Evolutionary conservation across 805 yeast genomes (phyloP).

Genomic region (Ascoidea tarda): DNA sequence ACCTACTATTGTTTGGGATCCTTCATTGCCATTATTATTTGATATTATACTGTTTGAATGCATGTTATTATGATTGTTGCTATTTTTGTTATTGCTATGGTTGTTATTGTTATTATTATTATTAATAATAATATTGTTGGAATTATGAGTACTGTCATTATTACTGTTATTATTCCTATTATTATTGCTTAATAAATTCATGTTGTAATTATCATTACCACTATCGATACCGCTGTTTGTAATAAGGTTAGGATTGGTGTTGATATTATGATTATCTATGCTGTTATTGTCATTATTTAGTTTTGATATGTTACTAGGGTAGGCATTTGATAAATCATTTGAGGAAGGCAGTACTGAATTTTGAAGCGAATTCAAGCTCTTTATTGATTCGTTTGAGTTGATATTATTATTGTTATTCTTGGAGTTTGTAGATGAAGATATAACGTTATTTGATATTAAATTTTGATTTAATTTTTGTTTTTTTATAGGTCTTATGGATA

Average conservation of each 20-base stretch:
- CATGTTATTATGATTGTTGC: slow-evolving; percentile 13
- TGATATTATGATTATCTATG: not conserved
- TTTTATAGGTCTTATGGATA: not conserved
- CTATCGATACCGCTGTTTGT: not conserved
- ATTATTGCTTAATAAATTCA: slow-evolving; percentile 10
- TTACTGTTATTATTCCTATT: slow-evolving; percentile 3
- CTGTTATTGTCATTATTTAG: not conserved
- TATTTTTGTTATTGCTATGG: slow-evolving; percentile 2
- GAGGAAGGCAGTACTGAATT: too few species aligned
- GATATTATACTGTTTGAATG: not conserved
- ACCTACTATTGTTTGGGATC: slow-evolving; percentile 3
- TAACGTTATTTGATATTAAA: not conserved
- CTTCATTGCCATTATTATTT: slow-evolving; percentile 1
- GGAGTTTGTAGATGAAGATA: not conserved
- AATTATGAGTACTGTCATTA: slow-evolving; percentile 4
- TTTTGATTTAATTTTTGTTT: not conserved
- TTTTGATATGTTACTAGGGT: not conserved
- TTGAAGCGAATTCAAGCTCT: too few species aligned
- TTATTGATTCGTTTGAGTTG: too few species aligned
- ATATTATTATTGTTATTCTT: too few species aligned
- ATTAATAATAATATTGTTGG: not conserved
- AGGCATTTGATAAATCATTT: not conserved
- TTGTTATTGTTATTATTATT: slow-evolving; percentile 1
- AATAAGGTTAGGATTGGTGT: too few species aligned
- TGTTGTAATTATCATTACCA: slow-evolving; percentile 6